Conservation (phyloP, 805 yeast genomes). For the Candida rishiriensis region DNA sequence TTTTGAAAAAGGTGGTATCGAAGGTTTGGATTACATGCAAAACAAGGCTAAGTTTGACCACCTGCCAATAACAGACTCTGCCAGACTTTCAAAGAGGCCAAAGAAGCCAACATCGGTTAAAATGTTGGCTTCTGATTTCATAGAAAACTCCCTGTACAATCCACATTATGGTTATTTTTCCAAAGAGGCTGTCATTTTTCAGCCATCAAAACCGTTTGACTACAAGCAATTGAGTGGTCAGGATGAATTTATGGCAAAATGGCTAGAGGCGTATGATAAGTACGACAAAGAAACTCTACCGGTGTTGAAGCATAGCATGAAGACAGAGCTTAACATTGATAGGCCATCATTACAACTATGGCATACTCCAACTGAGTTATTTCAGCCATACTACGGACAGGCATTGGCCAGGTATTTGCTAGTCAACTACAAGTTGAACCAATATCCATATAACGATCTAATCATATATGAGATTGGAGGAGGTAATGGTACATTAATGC, state of each 20-base stretch:
- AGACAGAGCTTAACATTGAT: slow-evolving; percentile 19
- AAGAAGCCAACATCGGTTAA: slow-evolving; percentile 57
- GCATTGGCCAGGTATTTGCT: slow-evolving; percentile 78
- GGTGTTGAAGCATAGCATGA: slow-evolving; percentile 16
- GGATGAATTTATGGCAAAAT: slow-evolving; percentile 64
- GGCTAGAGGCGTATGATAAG: slow-evolving; percentile 59
- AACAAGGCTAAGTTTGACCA: slow-evolving; percentile 34
- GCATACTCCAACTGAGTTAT: slow-evolving; percentile 89
- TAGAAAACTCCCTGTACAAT: slow-evolving; percentile 80
- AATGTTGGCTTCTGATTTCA: slow-evolving; percentile 75
- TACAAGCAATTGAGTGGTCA: slow-evolving; percentile 53
- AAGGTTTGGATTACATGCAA: slow-evolving; percentile 30
- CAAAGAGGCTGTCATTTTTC: slow-evolving; percentile 72
- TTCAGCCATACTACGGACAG: slow-evolving; percentile 80
- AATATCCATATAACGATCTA: slow-evolving; percentile 67
- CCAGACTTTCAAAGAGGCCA: slow-evolving; percentile 31
- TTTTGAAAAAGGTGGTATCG: slow-evolving; percentile 33
- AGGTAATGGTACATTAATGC: slow-evolving; percentile 85
- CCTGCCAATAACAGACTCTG: slow-evolving; percentile 39
- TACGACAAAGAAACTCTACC: slow-evolving; percentile 37
- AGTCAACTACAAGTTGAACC: slow-evolving; percentile 62
- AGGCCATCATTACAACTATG: slow-evolving; percentile 60
- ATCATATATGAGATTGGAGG: slow-evolving; percentile 86
- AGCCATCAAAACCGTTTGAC: slow-evolving; percentile 60
- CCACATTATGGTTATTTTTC: slow-evolving; percentile 81